A percentile compares a stretch with the other conserved stretches of the same genome.
Evolutionary conservation across 768 basidiomycete species (phyloP).

Genomic region (Phallus indusiatus): DNA sequence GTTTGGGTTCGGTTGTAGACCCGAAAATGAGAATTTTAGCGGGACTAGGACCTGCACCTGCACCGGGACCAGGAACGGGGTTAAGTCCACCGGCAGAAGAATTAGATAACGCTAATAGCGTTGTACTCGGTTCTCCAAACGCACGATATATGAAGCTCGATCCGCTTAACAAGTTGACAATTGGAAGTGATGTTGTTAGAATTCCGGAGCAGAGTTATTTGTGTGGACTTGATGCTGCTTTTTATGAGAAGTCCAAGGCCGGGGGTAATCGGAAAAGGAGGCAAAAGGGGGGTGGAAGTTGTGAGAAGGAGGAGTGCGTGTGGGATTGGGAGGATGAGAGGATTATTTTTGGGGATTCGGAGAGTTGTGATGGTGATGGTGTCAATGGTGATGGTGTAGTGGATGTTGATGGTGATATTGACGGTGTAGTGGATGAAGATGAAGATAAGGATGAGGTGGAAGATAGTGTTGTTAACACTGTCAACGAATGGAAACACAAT

Average conservation of each 20-base stretch:
- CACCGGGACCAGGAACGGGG: too few species aligned
- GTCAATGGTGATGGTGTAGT: background rate
- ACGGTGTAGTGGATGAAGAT: too few species aligned
- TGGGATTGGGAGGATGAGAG: background rate
- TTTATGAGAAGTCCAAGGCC: constrained; percentile 32
- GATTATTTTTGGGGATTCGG: background rate
- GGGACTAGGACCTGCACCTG: too few species aligned
- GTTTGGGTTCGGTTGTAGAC: too few species aligned
- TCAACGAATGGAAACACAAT: constrained; percentile 49
- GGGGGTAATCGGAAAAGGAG: constrained; percentile 33
- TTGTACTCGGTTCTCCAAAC: too few species aligned
- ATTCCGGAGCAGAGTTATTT: constrained; percentile 49
- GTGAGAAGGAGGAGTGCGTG: constrained; percentile 40
- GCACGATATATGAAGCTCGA: constrained; percentile 40
- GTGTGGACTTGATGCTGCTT: constrained; percentile 41
- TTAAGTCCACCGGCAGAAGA: constrained; percentile 6
- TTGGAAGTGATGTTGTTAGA: constrained; percentile 26
- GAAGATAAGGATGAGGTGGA: too few species aligned
- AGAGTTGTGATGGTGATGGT: too few species aligned
- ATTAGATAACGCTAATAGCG: constrained; percentile 8
- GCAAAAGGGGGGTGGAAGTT: constrained; percentile 28
- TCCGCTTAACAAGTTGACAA: constrained; percentile 34
- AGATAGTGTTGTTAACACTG: too few species aligned
- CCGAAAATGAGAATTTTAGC: too few species aligned
- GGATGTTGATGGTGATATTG: too few species aligned